Conservation (phyloP, 306 rosid genomes). For the Trifolium dubium region DNA sequence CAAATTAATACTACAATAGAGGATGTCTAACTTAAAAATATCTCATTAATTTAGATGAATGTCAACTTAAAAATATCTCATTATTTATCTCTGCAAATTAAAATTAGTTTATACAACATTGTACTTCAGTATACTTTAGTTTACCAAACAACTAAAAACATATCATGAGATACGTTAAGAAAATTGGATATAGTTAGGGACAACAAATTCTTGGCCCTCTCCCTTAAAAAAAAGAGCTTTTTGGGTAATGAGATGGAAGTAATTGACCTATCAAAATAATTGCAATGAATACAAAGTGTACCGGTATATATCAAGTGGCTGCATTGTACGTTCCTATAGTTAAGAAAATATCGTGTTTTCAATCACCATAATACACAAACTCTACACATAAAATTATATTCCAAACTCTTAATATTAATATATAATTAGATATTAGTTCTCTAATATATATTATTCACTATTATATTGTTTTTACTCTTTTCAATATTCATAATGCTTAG, state of each 20-base stretch:
- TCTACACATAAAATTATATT: conserved; percentile 5
- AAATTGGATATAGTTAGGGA: background rate
- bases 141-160: background rate
- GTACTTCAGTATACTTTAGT: too few species aligned
- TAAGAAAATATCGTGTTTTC: background rate
- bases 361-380: background rate
- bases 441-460: background rate
- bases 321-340: background rate
- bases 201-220: conserved; percentile 24
- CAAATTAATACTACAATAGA: too few species aligned
- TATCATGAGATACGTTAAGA: background rate
- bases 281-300: conserved; percentile 8
- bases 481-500: conserved; percentile 19
- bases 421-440: background rate
- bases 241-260: background rate
- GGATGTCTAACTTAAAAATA: too few species aligned
- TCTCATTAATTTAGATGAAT: too few species aligned
- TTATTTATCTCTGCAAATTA: too few species aligned
- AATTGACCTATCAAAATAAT: conserved; percentile 24
- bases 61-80: background rate
- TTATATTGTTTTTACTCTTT: background rate
- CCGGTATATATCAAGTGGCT: background rate
- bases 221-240: conserved; percentile 22
- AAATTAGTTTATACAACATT: background rate
- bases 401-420: background rate